phyloP scores from a whole-genome alignment of 495 filamentous ascomycete genomes.

The Hypoxylon fragiforme region DNA sequence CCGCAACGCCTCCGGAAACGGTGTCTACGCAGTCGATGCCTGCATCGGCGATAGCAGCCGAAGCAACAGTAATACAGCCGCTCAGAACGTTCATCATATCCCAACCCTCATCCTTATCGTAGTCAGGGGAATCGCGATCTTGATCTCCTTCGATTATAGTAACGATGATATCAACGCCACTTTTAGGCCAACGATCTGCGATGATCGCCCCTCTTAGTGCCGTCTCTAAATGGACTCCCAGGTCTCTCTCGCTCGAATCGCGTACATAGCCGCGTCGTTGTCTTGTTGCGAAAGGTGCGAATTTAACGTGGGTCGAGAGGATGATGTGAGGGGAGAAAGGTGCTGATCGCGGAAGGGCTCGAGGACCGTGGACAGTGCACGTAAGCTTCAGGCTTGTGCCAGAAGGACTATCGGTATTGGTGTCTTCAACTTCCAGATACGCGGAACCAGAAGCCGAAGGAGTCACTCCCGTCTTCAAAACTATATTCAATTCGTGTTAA shows the following conservation, averaged over 20 bases:
- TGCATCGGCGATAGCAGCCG: constrained; percentile 93
- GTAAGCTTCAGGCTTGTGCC: constrained; percentile 78
- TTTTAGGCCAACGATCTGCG: constrained; percentile 94
- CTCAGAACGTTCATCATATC: constrained; percentile 81
- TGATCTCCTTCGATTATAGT: constrained; percentile 90
- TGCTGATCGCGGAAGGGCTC: constrained; percentile 84
- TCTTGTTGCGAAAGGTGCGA: constrained; percentile 86
- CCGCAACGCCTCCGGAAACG: constrained; percentile 86
- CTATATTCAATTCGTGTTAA: constrained; percentile 47
- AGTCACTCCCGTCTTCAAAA: constrained; percentile 86
- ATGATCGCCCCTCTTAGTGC: constrained; percentile 88
- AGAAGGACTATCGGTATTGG: constrained; percentile 52
- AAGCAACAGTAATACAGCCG: constrained; percentile 90
- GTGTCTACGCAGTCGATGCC: constrained; percentile 95
- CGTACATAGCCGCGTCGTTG: constrained; percentile 84
- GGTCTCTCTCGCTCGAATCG: constrained; percentile 83
- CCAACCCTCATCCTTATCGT: constrained; percentile 66
- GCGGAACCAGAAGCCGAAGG: constrained; percentile 93
- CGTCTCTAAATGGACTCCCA: constrained; percentile 87
- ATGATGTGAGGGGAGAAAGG: constrained; percentile 89
- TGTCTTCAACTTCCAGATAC: constrained; percentile 82
- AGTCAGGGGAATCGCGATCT: constrained; percentile 47
- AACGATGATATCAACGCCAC: constrained; percentile 86
- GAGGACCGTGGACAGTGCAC: constrained; percentile 90
- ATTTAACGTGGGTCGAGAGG: constrained; percentile 90